Base-by-base conservation (phyloP, 345 rosid species). In the Punica granatum region DNA sequence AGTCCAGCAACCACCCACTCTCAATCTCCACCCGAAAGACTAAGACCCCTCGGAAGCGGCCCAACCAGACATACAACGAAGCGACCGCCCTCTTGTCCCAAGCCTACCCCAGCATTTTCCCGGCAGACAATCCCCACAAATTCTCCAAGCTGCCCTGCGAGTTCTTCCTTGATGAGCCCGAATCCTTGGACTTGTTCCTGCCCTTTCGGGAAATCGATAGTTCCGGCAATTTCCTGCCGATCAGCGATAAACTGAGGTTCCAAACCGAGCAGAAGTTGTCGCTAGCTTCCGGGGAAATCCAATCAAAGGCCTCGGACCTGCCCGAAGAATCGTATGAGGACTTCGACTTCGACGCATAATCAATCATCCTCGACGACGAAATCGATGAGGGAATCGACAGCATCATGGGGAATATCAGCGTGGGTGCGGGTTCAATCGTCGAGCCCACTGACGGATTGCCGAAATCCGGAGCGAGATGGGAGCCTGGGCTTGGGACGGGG, bases 31-130 rank as follows among this genome's bases (percentile, higher is more conserved):
- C 97, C 9, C 71, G 97, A 26, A 94, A 85, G 75, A 76, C 98
- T 18, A 76, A 98, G 33, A 81, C 90, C 14, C 88, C 86, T 4
- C 67, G 99, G 3, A 94, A 94, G 80, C 80, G 99, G 16, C 98
- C 96, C 8, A 91, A 91, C 70, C 96, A 94, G 78, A 85, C 85
- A 25, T 94, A 91, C 97, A 86, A 85, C 31, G 99, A 94, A 72
- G 98, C 99, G 0, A 98, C 96, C 0, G 89, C 93, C 16, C 89
- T 94, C 26, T 92, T 94, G 67, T 91, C 97, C 76, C 77, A 88
- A 8, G 96, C 81, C 76, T 89, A 83, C 48, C 99, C 99, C 65
- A 83, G 71, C 69, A 73, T 94, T 46, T 94, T 94, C 84, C 76
- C 89, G 66, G 4, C 77, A 64, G 74, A 82, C 6, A 78, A 76